Evolutionary conservation across 2,329 filamentous ascomycete species (phyloP).

Genomic region (Diaporthe aspalathi): DNA sequence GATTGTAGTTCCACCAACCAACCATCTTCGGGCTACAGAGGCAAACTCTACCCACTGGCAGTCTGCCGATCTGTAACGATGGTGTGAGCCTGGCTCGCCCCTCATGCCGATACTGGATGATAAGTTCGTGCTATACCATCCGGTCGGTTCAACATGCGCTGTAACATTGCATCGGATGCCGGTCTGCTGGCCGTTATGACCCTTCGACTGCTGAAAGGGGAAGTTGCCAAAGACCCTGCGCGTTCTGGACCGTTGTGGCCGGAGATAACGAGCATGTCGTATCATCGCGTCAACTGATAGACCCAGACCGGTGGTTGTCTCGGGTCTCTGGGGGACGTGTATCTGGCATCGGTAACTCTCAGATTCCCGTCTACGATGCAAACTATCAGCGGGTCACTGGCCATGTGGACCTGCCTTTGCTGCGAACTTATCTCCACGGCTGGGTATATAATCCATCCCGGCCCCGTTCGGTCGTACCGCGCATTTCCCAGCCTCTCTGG

Average conservation of each 20-base stretch:
- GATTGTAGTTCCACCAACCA: background rate
- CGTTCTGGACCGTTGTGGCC: background rate
- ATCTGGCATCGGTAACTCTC: background rate
- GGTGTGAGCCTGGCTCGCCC: background rate
- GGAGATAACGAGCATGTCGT: constrained; percentile 20
- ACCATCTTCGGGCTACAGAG: background rate
- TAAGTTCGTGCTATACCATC: background rate
- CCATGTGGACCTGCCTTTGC: background rate
- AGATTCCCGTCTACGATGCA: background rate
- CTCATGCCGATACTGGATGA: background rate
- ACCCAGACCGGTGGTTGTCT: background rate
- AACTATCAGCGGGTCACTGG: background rate
- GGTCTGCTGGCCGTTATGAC: background rate
- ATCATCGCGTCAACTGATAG: background rate
- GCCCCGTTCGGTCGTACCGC: background rate
- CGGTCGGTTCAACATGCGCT: background rate
- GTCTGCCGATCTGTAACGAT: no score
- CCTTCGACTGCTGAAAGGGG: constrained; percentile 8
- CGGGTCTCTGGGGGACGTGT: background rate
- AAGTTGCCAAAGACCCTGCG: background rate
- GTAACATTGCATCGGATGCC: background rate
- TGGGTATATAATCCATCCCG: background rate
- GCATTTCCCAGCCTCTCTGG: no score
- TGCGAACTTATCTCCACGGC: background rate
- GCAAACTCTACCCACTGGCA: no score